Percentiles rank a stretch among this genome's conserved stretches.
phyloP scores from a whole-genome alignment of 352 stramenopile species.

The Phytopythium ostracodes region DNA sequence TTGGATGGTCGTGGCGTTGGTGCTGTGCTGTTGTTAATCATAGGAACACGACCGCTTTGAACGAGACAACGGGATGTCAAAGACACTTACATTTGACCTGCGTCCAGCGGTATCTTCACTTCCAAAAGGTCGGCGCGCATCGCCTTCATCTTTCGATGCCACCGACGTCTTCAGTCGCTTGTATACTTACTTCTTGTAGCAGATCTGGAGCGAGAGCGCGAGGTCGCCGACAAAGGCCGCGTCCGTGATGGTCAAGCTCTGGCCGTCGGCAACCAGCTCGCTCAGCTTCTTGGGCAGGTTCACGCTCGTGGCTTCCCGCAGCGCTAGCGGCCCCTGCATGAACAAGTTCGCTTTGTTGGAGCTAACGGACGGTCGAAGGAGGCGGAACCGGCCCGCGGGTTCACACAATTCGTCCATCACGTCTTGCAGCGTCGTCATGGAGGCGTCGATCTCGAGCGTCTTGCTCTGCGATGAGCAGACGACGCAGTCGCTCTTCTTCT shows the following conservation, averaged over 20 bases:
- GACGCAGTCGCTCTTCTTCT: constrained; percentile 87
- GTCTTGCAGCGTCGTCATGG: constrained; percentile 48
- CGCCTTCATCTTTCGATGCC: background rate
- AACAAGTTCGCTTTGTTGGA: constrained; percentile 61
- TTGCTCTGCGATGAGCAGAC: constrained; percentile 83
- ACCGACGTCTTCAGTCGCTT: background rate
- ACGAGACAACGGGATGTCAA: background rate
- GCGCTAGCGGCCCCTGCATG: constrained; percentile 69
- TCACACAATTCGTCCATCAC: constrained; percentile 62
- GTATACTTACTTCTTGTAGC: constrained; percentile 24
- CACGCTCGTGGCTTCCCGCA: constrained; percentile 87
- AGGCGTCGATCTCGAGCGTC: constrained; percentile 42
- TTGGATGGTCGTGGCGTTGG: background rate
- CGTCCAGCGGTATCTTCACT: background rate
- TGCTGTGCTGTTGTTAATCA: background rate
- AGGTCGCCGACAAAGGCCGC: constrained; percentile 86
- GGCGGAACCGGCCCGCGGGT: constrained; percentile 41
- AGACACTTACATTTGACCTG: background rate
- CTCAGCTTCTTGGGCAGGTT: constrained; percentile 91
- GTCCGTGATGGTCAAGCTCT: constrained; percentile 94
- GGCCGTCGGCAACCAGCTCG: constrained; percentile 86
- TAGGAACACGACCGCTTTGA: background rate
- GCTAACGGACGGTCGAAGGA: constrained; percentile 73
- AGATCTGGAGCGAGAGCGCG: constrained; percentile 64
- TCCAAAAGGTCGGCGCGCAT: background rate